phyloP scores from a whole-genome alignment of 2,329 filamentous ascomycete genomes.

The Pezicula rhizophila region DNA sequence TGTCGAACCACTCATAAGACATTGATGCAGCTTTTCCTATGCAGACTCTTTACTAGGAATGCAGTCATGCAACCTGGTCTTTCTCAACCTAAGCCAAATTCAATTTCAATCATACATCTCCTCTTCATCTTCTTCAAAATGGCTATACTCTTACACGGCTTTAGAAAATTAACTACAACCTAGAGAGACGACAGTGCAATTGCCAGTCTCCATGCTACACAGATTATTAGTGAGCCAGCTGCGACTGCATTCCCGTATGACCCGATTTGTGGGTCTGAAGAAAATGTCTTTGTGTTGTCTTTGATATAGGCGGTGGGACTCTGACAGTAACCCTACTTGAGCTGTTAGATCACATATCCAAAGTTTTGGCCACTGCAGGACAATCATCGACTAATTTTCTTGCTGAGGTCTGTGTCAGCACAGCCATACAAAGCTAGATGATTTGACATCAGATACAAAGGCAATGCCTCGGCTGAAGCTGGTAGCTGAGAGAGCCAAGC shows the following conservation, averaged over 20 bases:
- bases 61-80: no score
- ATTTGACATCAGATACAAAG: background rate
- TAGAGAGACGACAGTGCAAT: conserved; percentile 36
- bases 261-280: conserved; percentile 41
- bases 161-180: no score
- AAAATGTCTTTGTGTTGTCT: conserved; percentile 1
- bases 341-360: conserved; percentile 6
- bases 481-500: no score
- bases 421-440: background rate
- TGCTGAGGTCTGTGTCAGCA: background rate
- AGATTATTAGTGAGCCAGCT: conserved; percentile 70
- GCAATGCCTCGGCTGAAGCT: background rate
- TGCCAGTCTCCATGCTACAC: conserved; percentile 64
- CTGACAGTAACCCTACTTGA: conserved; percentile 6
- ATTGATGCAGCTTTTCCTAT: no score
- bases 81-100: no score
- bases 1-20: no score
- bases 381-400: background rate
- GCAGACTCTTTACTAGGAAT: no score
- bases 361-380: conserved; percentile 1
- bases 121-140: no score
- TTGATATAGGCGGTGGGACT: conserved; percentile 1
- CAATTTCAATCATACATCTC: no score
- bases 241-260: conserved; percentile 67
- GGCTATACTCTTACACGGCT: no score